Percentiles rank a stretch among this genome's conserved stretches.
phyloP scores from a whole-genome alignment of 495 filamentous ascomycete species.

The Penicillium pancosmium region DNA sequence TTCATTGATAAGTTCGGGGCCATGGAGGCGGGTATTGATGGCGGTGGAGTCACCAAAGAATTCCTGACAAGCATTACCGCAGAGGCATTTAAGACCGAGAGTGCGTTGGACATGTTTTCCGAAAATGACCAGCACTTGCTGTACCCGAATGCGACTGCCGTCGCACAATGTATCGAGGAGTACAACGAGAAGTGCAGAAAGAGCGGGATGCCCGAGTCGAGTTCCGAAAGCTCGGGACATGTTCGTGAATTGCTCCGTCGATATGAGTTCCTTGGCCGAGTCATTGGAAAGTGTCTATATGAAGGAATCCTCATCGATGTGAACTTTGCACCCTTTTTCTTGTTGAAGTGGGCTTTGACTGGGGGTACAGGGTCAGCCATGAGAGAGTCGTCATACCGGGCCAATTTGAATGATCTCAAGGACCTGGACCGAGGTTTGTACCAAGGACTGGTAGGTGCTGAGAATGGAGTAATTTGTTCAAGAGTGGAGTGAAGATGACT shows the following conservation, averaged over 20 bases:
- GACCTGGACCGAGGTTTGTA: constrained; percentile 95
- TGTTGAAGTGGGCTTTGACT: constrained; percentile 89
- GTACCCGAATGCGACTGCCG: constrained; percentile 81
- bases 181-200: constrained; percentile 42
- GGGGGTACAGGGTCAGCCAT: constrained; percentile 63
- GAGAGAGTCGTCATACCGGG: constrained; percentile 73
- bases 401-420: constrained; percentile 88
- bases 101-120: constrained; percentile 64
- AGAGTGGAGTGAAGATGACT: neutral
- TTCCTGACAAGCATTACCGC: constrained; percentile 90
- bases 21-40: constrained; percentile 92
- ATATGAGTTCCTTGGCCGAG: constrained; percentile 90
- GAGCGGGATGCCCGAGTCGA: constrained; percentile 54
- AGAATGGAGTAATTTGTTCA: neutral
- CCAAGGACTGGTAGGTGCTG: constrained; percentile 71
- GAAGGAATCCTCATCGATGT: constrained; percentile 97
- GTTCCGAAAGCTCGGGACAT: constrained; percentile 55
- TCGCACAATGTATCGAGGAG: constrained; percentile 70
- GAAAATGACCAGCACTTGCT: constrained; percentile 88
- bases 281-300: constrained; percentile 97
- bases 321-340: constrained; percentile 91
- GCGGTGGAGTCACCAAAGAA: constrained; percentile 96
- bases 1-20: constrained; percentile 92
- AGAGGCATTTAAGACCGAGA: constrained; percentile 74
- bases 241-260: constrained; percentile 67